phyloP scores from a whole-genome alignment of 148 eudicot species.

The Fagopyrum esculentum region DNA sequence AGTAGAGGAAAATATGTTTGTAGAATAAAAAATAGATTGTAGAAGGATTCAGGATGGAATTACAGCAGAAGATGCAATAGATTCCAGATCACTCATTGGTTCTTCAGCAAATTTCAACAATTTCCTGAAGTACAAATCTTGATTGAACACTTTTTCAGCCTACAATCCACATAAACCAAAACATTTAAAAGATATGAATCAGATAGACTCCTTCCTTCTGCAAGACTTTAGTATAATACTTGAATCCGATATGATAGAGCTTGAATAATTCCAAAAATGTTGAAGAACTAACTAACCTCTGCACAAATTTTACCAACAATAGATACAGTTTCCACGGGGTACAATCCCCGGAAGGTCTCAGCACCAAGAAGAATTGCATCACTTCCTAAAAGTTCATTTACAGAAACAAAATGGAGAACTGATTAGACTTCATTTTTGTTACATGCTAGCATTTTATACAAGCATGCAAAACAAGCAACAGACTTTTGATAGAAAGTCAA shows the following conservation, averaged over 20 bases:
- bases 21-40: background rate
- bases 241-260: background rate
- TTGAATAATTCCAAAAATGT: background rate
- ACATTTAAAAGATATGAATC: background rate
- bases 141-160: slow-evolving; percentile 76
- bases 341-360: slow-evolving; percentile 83
- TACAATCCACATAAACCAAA: slow-evolving; percentile 19
- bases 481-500: background rate
- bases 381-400: slow-evolving; percentile 45
- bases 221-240: background rate
- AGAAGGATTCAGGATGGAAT: slow-evolving; percentile 8
- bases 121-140: slow-evolving; percentile 63
- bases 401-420: background rate
- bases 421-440: background rate
- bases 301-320: slow-evolving; percentile 85
- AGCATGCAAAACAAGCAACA: background rate
- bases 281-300: slow-evolving; percentile 42
- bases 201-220: background rate
- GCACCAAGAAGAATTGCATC: slow-evolving; percentile 99
- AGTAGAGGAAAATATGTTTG: background rate
- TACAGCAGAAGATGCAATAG: slow-evolving; percentile 79
- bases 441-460: background rate
- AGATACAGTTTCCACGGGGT: slow-evolving; percentile 84
- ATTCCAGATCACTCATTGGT: slow-evolving; percentile 66
- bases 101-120: slow-evolving; percentile 63